Conservation (phyloP, 129 eudicot genomes). For the Pittosporum tobira region DNA sequence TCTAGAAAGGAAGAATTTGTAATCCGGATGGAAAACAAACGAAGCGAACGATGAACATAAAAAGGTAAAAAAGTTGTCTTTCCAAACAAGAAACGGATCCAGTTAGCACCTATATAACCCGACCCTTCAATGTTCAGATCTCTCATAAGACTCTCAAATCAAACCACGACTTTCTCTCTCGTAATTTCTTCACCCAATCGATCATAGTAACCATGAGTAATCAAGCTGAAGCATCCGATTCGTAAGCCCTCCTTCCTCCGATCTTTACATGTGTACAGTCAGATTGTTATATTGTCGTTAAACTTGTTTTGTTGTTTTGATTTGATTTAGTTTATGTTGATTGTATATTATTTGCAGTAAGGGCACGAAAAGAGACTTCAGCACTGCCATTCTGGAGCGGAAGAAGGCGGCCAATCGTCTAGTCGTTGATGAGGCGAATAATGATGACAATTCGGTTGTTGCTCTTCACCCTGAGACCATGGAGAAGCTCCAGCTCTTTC, state of each 20-base stretch:
- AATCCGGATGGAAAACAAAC: neutral
- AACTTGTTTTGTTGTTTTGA: slow-evolving; percentile 2
- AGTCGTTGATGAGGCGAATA: slow-evolving; percentile 75
- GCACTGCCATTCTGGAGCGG: slow-evolving; percentile 82
- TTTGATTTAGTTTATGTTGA: slow-evolving; percentile 5
- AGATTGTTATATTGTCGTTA: neutral
- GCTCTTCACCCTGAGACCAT: slow-evolving; percentile 70
- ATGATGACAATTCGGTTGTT: slow-evolving; percentile 83
- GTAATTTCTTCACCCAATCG: no score
- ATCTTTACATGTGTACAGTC: neutral
- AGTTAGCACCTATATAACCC: neutral
- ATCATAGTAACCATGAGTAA: slow-evolving; percentile 27
- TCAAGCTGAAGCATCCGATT: slow-evolving; percentile 69
- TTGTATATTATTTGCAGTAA: slow-evolving; percentile 32
- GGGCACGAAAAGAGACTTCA: slow-evolving; percentile 66
- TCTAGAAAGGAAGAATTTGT: no score
- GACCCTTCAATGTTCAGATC: neutral
- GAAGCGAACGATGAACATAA: no score
- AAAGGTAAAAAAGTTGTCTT: slow-evolving; percentile 27
- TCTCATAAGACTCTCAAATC: no score
- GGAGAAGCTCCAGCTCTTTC: slow-evolving; percentile 91
- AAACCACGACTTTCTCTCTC: no score
- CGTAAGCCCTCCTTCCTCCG: slow-evolving; percentile 34
- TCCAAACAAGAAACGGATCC: slow-evolving; percentile 35
- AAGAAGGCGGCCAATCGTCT: slow-evolving; percentile 81